These are phyloP conservation scores for Brassica napus DNA, from an alignment of 345 rosid genomes.

Conservation along the genomic window Da-Ae NC_063441.1:11054501-11055000, in stretches of 20 bases:
- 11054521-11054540: conserved; percentile 20
- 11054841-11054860: conserved; percentile 10
- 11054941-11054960: neutral
- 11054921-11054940: neutral
- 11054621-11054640: conserved; percentile 31
- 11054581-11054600: conserved; percentile 32
- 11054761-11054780: neutral
- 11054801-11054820: conserved; percentile 18
- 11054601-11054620: conserved; percentile 23
- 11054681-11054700: conserved; percentile 49
- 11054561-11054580: conserved; percentile 49
- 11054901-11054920: neutral
- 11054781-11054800: neutral
- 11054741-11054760: conserved; percentile 44
- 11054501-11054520: conserved; percentile 15
- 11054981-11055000: conserved; percentile 5
- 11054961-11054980: neutral
- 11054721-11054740: conserved; percentile 48
- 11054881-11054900: conserved; percentile 23
- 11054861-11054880: conserved; percentile 30
- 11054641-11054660: conserved; percentile 36
- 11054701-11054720: conserved; percentile 58
- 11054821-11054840: conserved; percentile 32
- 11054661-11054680: neutral
- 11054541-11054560: conserved; percentile 41